Base-by-base conservation (phyloP, 805 yeast genomes). In the Zygoascus biomembranicola region DNA sequence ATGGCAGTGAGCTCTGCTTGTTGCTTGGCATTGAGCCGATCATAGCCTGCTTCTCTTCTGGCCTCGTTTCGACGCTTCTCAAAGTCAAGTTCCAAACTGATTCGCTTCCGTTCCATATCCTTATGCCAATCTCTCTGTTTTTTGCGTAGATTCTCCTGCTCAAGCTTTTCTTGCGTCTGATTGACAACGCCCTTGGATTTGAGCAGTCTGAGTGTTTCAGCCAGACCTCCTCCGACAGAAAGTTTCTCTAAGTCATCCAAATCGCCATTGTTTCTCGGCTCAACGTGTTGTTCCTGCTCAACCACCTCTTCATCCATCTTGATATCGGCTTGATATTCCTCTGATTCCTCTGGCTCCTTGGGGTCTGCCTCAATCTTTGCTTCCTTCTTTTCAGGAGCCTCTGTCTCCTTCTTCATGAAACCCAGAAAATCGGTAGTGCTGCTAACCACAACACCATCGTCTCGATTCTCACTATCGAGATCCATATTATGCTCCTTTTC, bases 341-440 rank as follows among this genome's bases (percentile, higher is more conserved):
- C 52, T 43, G 42, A 32, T 20, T 20, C 32, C 1, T 32, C 23
- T 8, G 35, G 28, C 32, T 45, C 49, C 16, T 19, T 2, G 28
- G 49, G 47, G 8, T 8, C 49, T 8, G 3, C 35, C 18, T 52
- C 57, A 5, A 55, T 58, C 32, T 49, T 47, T 47, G 31, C 44
- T 31, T 46, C 52, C 2, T 51, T 55, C 32, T 49, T 47, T 19
- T 8, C 44, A 19, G 20, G 13, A 4, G 53, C 48, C 8, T 55
- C 49, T 20, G 53, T 55, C 1, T 50, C 55, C 32, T 53, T 55
- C 44, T 53, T 53, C 28, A 62, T 42, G 2, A 55, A 26, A 5
- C 62, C 65, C 47, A 74, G 60, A 55, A 76, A 74, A 32, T 74
- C 78, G 31, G 66, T 64, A 1, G 77, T 77, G 23, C 72, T 77